phyloP scores from a whole-genome alignment of 2,329 filamentous ascomycete species.

The Eutypa lata region DNA sequence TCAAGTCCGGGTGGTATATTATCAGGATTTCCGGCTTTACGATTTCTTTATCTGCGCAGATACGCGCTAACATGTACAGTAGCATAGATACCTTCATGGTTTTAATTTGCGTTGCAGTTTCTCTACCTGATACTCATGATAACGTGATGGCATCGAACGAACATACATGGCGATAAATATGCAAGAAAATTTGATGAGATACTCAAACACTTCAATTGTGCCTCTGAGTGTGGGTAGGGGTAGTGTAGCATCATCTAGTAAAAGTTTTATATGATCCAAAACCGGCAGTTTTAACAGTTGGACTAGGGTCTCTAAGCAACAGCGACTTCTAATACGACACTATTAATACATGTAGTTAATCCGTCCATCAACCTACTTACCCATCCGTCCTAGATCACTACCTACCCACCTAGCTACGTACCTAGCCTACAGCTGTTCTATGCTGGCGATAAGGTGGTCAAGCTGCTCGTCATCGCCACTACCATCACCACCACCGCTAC shows the following conservation, averaged over 20 bases:
- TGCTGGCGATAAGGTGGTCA: conserved; percentile 51
- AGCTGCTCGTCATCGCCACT: conserved; percentile 38
- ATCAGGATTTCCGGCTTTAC: neutral
- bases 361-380: no score
- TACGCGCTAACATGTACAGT: neutral
- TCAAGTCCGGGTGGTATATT: neutral
- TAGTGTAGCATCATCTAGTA: no score
- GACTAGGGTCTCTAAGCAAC: no score
- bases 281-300: no score
- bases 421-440: conserved; percentile 53
- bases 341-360: no score
- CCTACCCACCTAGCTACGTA: neutral
- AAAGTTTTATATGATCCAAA: no score
- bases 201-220: no score
- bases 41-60: neutral
- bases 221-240: no score
- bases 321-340: no score
- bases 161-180: no score
- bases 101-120: neutral
- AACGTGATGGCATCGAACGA: no score
- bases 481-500: neutral
- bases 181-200: no score
- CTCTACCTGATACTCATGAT: neutral
- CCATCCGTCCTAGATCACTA: neutral
- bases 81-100: neutral